Evolutionary conservation across 1,284 basidiomycete species (phyloP), one percentile per base, ranked within the genome.

Genomic region (Trichosporon coremiiforme): DNA sequence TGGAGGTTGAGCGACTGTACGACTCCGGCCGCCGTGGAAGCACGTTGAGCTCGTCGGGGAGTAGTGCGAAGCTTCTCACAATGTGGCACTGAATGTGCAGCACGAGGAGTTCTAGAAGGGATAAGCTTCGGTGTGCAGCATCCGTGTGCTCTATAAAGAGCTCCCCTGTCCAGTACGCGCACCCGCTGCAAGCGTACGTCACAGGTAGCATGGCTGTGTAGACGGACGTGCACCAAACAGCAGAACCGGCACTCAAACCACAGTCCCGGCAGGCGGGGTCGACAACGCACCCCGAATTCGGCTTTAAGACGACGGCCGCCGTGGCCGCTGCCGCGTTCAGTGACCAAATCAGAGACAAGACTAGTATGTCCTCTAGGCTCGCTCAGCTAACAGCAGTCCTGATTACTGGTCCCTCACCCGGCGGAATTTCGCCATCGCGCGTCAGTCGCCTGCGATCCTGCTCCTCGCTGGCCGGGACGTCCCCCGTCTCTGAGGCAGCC

Each of bases 361-460:
- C 35, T 1, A 20, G n/a, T 35, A 12, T 4, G 62, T 33, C 33
- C 12, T 36, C 29, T 1, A 4, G 3, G 6, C 8, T 10, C 1
- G 33, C 35, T 29, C 20, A 4, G 29, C 64, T 63, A 10, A 41
- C 41, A 22, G 2, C 62, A 73, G 71, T 75, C 47, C 63, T 75
- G 38, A 65, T 76, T 41, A 76, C 74, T 1, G 75, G 75, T 25
- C 64, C 71, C 13, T 67, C 55, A 7, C 64, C 68, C 10, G 69
- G 69, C 20, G 72, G 74, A 0, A 31, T 76, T 36, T 65, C 10
- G 74, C 73, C 7, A 71, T 76, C 4, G 73, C 73, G 13, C 69
- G 70, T 29, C 69, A 73, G 36, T 29, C n/a, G 5, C 74, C 75
- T 22, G 64, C 60, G 45, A 60, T 72, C 20, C 67, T 76, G 17